Evolutionary conservation across 1,139 yeast genomes (phyloP).

Genomic region (Geotrichum australiense): DNA sequence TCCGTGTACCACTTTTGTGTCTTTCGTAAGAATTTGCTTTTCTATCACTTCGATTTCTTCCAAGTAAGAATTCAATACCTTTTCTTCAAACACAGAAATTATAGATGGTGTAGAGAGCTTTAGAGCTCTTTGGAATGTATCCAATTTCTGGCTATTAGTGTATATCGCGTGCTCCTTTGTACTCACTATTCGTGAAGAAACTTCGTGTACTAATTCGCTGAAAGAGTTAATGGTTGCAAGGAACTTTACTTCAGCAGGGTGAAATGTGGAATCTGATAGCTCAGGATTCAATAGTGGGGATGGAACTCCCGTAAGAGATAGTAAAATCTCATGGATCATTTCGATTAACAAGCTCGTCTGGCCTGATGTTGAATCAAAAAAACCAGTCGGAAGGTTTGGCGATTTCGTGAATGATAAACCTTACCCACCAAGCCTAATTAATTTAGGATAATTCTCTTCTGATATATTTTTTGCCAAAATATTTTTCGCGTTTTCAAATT

Average conservation of each 20-base stretch:
- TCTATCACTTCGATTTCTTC: slow-evolving; percentile 9
- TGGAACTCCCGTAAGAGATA: slow-evolving; percentile 25
- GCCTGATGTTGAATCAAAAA: no score
- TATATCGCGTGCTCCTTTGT: slow-evolving; percentile 6
- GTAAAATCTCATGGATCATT: slow-evolving; percentile 19
- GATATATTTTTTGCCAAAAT: no score
- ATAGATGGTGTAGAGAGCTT: slow-evolving; percentile 9
- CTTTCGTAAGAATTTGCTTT: slow-evolving; percentile 4
- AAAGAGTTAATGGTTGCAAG: slow-evolving; percentile 18
- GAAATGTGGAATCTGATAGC: slow-evolving; percentile 11
- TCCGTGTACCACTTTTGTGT: slow-evolving; percentile 8
- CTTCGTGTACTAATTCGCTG: slow-evolving; percentile 4
- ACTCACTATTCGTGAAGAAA: neutral
- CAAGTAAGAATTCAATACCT: slow-evolving; percentile 9
- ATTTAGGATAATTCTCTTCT: no score
- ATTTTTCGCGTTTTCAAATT: neutral
- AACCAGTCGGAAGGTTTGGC: no score
- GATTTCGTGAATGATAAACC: no score
- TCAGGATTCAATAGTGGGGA: slow-evolving; percentile 21
- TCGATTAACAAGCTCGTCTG: no score
- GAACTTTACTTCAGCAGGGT: slow-evolving; percentile 16
- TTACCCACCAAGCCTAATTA: no score
- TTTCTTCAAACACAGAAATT: slow-evolving; percentile 7
- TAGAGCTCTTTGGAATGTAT: slow-evolving; percentile 6
- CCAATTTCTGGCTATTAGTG: neutral